phyloP scores from a whole-genome alignment of 1,284 basidiomycete species.

The Erythrobasidium hasegawianum region DNA sequence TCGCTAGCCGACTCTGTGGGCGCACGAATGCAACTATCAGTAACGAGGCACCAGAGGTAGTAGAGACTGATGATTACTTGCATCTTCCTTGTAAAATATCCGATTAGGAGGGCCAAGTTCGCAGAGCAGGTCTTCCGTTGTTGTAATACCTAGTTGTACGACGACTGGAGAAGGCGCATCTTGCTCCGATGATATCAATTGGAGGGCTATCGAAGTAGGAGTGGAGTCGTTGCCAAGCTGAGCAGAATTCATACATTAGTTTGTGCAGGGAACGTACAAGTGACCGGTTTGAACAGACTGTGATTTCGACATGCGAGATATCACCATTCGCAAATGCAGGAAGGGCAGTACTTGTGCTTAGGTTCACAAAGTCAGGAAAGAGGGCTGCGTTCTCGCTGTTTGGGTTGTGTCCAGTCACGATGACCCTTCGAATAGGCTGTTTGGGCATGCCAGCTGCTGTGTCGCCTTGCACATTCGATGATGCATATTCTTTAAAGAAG shows the following conservation, averaged over 20 bases:
- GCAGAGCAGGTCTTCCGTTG: conserved; percentile 44
- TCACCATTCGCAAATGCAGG: background rate
- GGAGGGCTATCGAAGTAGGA: background rate
- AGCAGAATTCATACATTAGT: background rate
- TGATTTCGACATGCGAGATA: background rate
- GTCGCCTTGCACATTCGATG: too few relatives aligned
- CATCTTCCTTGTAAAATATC: conserved; percentile 46
- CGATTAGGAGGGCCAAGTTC: conserved; percentile 43
- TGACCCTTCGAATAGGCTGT: background rate
- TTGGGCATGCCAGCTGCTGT: background rate
- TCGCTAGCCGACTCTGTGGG: conserved; percentile 5
- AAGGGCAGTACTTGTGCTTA: background rate
- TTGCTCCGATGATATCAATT: background rate
- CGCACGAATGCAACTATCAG: too few relatives aligned
- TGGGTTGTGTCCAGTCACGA: background rate
- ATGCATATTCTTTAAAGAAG: conserved; percentile 4
- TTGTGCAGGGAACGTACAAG: too few relatives aligned
- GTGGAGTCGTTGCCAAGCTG: background rate
- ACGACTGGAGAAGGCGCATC: background rate
- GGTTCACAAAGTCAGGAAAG: background rate
- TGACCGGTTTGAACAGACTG: background rate
- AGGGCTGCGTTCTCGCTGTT: background rate
- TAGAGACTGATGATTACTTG: conserved; percentile 16
- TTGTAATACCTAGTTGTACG: conserved; percentile 33
- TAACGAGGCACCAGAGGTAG: too few relatives aligned